Conservation (phyloP, 2,329 filamentous ascomycete species). For the Ilyonectria mors-panacis region DNA sequence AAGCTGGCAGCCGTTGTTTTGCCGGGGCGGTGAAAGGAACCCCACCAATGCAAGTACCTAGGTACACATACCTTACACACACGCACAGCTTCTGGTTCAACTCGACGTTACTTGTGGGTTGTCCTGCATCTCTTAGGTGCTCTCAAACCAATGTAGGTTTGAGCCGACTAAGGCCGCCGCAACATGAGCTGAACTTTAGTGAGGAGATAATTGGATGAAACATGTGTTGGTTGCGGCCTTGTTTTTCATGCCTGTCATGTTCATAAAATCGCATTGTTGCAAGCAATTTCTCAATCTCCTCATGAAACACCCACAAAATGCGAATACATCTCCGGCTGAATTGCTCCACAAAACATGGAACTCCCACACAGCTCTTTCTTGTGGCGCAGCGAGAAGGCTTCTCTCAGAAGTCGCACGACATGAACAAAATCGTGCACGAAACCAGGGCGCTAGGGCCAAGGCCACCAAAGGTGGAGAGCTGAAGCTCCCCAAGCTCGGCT, state of each 20-base stretch:
- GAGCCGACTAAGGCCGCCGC: constrained; percentile 35
- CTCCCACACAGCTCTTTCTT: constrained; percentile 1
- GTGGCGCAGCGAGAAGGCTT: background rate
- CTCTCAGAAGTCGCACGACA: too few species aligned
- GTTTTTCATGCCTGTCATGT: background rate
- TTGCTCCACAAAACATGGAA: background rate
- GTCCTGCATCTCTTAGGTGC: background rate
- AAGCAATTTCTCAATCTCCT: background rate
- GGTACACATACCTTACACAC: too few species aligned
- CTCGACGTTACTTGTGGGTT: constrained; percentile 2
- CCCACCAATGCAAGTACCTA: constrained; percentile 17
- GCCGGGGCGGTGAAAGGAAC: constrained; percentile 44
- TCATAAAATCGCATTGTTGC: background rate
- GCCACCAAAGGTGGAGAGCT: constrained; percentile 13
- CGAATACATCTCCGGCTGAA: background rate
- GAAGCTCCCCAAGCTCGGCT: constrained; percentile 5
- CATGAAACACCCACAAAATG: background rate
- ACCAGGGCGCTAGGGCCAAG: constrained; percentile 3
- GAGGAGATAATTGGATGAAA: background rate
- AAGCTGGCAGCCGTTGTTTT: constrained; percentile 46
- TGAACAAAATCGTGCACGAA: background rate
- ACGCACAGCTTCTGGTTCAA: constrained; percentile 7
- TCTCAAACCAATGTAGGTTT: constrained; percentile 21
- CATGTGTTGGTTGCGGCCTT: background rate
- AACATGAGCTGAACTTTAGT: constrained; percentile 13